Evolutionary conservation across 2,329 filamentous ascomycete species (phyloP).

Genomic region (Pseudocercospora musae): DNA sequence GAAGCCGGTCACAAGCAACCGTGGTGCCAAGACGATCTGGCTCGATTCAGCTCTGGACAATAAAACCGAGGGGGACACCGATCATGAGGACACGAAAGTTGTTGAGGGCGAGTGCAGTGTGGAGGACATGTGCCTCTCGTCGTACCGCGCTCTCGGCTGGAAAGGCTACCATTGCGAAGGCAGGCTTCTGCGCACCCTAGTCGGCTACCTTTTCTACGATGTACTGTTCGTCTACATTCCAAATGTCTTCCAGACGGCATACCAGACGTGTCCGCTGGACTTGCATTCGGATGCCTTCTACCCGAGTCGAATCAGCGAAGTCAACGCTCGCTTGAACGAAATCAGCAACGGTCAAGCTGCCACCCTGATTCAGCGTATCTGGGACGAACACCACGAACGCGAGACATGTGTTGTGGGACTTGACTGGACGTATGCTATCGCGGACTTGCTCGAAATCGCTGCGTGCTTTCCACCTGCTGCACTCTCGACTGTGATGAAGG

Average conservation of each 20-base stretch:
- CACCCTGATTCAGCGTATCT: slow-evolving; percentile 63
- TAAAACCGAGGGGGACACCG: slow-evolving; percentile 3
- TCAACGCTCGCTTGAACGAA: slow-evolving; percentile 80
- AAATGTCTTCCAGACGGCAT: slow-evolving; percentile 95
- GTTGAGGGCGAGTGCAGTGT: slow-evolving; percentile 72
- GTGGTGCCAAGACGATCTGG: slow-evolving; percentile 78
- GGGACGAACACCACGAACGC: slow-evolving; percentile 64
- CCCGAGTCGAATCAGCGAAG: slow-evolving; percentile 77
- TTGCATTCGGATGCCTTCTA: slow-evolving; percentile 93
- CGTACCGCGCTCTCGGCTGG: slow-evolving; percentile 80
- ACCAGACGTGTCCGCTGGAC: slow-evolving; percentile 90
- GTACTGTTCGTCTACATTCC: slow-evolving; percentile 89
- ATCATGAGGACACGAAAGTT: slow-evolving; percentile 6
- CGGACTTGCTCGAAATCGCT: slow-evolving; percentile 76
- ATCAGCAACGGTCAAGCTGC: slow-evolving; percentile 79
- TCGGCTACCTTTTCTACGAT: slow-evolving; percentile 84
- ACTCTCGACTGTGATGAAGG: slow-evolving; percentile 80
- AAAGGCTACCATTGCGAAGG: slow-evolving; percentile 94
- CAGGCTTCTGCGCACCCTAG: slow-evolving; percentile 82
- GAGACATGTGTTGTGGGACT: slow-evolving; percentile 86
- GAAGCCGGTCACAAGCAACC: slow-evolving; percentile 22
- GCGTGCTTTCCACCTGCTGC: slow-evolving; percentile 75
- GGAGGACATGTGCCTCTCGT: slow-evolving; percentile 87
- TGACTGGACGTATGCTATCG: slow-evolving; percentile 80
- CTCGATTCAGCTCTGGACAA: slow-evolving; percentile 56